Evolutionary conservation across 176 grass and related monocot genomes (phyloP).

Genomic region (Stipa capillata): DNA sequence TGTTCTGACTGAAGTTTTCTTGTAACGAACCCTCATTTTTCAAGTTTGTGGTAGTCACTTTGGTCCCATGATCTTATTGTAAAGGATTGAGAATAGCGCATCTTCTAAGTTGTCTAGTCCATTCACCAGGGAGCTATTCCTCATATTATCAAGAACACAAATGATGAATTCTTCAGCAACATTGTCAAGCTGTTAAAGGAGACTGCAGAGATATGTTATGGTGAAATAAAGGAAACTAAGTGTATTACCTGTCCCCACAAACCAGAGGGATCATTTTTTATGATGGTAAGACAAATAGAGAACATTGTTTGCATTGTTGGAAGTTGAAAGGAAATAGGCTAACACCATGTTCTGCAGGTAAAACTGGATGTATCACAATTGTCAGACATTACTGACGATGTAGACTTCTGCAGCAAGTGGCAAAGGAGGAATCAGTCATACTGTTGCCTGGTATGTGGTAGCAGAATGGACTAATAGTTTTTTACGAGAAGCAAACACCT

Average conservation of each 20-base stretch:
- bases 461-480: not conserved
- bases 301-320: not conserved
- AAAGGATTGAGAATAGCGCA: not conserved
- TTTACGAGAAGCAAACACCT: not conserved
- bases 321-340: not conserved
- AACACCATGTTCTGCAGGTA: slow-evolving; percentile 27
- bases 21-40: not conserved
- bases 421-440: slow-evolving; percentile 47
- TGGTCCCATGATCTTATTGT: not conserved
- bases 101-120: not conserved
- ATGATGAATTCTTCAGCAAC: slow-evolving; percentile 59
- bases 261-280: slow-evolving; percentile 72
- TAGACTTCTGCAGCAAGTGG: slow-evolving; percentile 46
- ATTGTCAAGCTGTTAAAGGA: slow-evolving; percentile 38
- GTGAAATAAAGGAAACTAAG: slow-evolving; percentile 46
- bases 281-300: slow-evolving; percentile 41
- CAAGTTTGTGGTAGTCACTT: not conserved
- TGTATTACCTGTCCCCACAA: slow-evolving; percentile 59
- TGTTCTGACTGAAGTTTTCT: not conserved
- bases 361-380: slow-evolving; percentile 36
- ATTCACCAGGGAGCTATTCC: slow-evolving; percentile 54
- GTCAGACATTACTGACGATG: slow-evolving; percentile 30
- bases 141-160: slow-evolving; percentile 54
- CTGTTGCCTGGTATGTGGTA: slow-evolving; percentile 31
- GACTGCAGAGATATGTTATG: slow-evolving; percentile 54